Evolutionary conservation across 768 basidiomycete genomes (phyloP), one percentile per base, ranked within the genome.

Genomic region (Vishniacozyma victoriae): DNA sequence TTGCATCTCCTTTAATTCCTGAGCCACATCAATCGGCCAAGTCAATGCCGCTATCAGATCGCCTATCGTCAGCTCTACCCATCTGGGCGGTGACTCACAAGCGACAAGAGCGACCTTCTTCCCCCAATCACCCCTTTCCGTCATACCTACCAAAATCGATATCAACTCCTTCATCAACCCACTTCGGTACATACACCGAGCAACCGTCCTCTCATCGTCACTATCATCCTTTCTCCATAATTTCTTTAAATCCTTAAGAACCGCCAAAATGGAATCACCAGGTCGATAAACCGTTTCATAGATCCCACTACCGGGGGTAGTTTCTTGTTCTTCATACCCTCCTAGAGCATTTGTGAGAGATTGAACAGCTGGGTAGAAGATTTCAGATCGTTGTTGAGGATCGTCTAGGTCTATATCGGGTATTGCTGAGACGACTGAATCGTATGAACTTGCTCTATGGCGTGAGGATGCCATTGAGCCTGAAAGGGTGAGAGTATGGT

Each of bases 11-110:
- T 85, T 86, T 55, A 99, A 76, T 72, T 97, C 95, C 62, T 88
- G 86, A 0, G 89, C 86, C 54, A 97, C 76, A 71, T 97, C 88
- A 45, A 99, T 93, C 0, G 95, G 95, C 95, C 95, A 99, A 1
- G 93, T 97, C 87, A 99, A 87, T 0, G 92, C 91, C 0, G 89
- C 87, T 68, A 97, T 83, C 19, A 99, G 76, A 67, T 97, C 95
- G 6, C 82, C 75, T 75, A 54, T 9, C 29, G 29, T 33, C 29
- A 33, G n/a, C 9, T 9, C 29, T 33, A 33, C 25, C 0, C n/a
- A 24, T n/a, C n/a, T n/a, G n/a, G n/a, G n/a, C n/a, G 26, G 2
- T 1, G 15, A 57, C 70, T 52, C 45, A 72, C 70, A 70, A 35
- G 69, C 68, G 4, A 71, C 64, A 20, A 72, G 50, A 13, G 67